Evolutionary conservation across 192 early-diverging fungal species (phyloP).

Genomic region (Dissophora globulifera): DNA sequence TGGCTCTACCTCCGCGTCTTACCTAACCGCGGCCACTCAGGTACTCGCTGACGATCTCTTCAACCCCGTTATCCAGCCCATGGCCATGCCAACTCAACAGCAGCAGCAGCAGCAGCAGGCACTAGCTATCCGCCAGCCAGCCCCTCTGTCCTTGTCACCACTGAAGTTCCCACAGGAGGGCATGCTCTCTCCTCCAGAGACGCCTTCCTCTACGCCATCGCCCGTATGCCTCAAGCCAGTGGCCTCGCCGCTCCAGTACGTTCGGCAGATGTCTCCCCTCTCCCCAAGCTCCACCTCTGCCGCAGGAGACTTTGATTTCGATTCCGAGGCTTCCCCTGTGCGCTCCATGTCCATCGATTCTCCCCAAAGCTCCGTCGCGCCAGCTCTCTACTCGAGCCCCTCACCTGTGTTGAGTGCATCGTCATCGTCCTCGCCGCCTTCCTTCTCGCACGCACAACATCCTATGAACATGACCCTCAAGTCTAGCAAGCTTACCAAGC

Average conservation of each 20-base stretch:
- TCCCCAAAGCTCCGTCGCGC: neutral
- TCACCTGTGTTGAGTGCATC: neutral
- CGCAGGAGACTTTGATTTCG: neutral
- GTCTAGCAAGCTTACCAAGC: conserved; percentile 24
- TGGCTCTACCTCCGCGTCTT: conserved; percentile 23
- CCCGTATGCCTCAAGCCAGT: conserved; percentile 38
- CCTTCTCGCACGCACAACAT: neutral
- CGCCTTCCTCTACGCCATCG: conserved; percentile 31
- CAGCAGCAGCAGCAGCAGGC: neutral
- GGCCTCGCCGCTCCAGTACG: conserved; percentile 16
- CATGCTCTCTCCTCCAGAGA: conserved; percentile 40
- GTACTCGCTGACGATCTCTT: conserved; percentile 9
- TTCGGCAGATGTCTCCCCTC: conserved; percentile 20
- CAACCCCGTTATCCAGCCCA: conserved; percentile 16
- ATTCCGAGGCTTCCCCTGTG: neutral
- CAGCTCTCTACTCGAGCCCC: neutral
- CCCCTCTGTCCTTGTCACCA: neutral
- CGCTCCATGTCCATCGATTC: neutral
- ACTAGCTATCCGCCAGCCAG: neutral
- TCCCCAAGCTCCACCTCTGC: conserved; percentile 5
- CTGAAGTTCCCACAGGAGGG: conserved; percentile 6
- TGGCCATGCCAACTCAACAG: conserved; percentile 2
- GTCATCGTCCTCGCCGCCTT: neutral
- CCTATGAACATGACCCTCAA: neutral
- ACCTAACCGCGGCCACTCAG: conserved; percentile 42